Conservation (phyloP, 2,329 filamentous ascomycete genomes). For the Meredithiella fracta region DNA sequence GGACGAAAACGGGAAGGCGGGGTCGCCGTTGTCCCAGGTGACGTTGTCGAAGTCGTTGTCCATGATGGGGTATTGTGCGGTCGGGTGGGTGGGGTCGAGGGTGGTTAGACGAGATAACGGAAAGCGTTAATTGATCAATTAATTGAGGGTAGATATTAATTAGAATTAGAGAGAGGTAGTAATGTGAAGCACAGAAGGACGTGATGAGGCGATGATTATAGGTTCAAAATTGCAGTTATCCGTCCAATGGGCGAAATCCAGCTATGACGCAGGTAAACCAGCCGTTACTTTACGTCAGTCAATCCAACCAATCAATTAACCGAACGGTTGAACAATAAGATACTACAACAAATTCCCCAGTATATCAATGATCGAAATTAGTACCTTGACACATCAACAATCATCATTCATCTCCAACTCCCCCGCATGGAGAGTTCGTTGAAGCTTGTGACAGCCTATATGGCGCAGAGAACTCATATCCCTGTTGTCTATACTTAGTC, state of each 20-base stretch:
- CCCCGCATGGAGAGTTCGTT: not conserved
- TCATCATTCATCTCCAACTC: not conserved
- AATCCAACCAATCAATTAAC: not conserved
- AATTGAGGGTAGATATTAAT: not conserved
- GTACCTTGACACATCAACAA: not conserved
- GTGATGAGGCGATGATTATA: too few relatives aligned
- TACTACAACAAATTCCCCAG: too few relatives aligned
- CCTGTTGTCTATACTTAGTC: not conserved
- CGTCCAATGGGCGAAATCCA: not conserved
- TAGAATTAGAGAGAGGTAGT: not conserved
- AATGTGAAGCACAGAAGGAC: not conserved
- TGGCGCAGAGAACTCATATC: not conserved
- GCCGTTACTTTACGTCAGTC: too few relatives aligned
- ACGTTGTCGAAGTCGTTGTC: slow-evolving; percentile 67
- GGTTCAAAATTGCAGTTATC: too few relatives aligned
- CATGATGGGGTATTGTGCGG: slow-evolving; percentile 21
- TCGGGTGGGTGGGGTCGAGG: not conserved
- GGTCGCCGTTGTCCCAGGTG: slow-evolving; percentile 55
- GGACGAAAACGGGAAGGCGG: slow-evolving; percentile 19
- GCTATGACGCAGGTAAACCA: not conserved
- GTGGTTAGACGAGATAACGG: not conserved
- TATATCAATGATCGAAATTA: too few relatives aligned
- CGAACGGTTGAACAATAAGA: not conserved
- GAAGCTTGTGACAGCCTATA: not conserved
- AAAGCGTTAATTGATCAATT: too few relatives aligned